Evolutionary conservation across 768 basidiomycete genomes (phyloP).

Genomic region (Rhizopogon vesiculosus): DNA sequence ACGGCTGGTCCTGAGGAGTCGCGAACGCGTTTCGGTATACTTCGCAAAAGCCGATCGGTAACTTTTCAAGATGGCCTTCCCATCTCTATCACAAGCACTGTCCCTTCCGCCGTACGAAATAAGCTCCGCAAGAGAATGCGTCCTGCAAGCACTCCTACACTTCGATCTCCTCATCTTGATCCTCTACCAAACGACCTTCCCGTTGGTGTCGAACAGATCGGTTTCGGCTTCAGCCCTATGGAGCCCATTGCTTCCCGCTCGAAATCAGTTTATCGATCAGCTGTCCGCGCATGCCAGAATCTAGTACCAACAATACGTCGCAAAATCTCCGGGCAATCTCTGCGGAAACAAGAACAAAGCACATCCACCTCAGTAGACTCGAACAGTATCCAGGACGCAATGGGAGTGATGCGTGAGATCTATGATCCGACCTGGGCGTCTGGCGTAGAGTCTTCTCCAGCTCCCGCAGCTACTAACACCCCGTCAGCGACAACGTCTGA

Average conservation of each 20-base stretch:
- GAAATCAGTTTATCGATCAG: neutral
- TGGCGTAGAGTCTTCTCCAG: neutral
- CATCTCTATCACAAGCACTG: conserved; percentile 31
- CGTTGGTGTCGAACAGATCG: conserved; percentile 25
- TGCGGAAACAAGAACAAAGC: neutral
- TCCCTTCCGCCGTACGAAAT: conserved; percentile 26
- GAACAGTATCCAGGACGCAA: neutral
- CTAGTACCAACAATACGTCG: conserved; percentile 1
- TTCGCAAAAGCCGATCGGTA: conserved; percentile 24
- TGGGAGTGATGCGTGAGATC: neutral
- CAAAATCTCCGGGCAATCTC: conserved; percentile 1
- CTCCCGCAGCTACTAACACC: neutral
- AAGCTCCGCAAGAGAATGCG: conserved; percentile 37
- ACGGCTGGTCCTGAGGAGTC: conserved; percentile 10
- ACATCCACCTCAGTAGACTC: neutral
- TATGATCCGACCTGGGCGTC: conserved; percentile 2
- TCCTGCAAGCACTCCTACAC: conserved; percentile 28
- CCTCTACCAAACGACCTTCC: conserved; percentile 32
- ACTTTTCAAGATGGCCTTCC: conserved; percentile 18
- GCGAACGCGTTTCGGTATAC: conserved; percentile 16
- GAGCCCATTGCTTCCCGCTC: neutral
- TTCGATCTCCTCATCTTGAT: conserved; percentile 6
- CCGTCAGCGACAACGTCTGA: neutral
- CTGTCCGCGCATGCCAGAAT: conserved; percentile 1
- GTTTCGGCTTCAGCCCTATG: conserved; percentile 36